Evolutionary conservation across 768 basidiomycete genomes (phyloP).

Genomic region (Termitomyces bulborhizus): DNA sequence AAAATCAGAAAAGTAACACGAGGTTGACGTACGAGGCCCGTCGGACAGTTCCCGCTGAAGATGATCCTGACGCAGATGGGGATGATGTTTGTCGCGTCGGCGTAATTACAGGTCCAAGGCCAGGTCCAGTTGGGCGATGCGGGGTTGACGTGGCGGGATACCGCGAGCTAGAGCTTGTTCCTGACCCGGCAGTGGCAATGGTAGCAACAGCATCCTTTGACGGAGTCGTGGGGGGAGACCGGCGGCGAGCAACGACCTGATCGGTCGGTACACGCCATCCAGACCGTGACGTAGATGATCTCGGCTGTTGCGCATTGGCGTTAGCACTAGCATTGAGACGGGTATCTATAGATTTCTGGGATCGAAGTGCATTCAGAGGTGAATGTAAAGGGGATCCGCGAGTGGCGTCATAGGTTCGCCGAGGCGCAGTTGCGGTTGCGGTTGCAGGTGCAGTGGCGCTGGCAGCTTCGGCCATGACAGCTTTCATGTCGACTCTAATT

Average conservation of each 20-base stretch:
- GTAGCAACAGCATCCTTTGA: not conserved
- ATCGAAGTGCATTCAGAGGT: not conserved
- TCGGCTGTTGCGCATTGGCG: not conserved
- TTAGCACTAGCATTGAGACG: not conserved
- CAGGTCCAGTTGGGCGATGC: constrained; percentile 21
- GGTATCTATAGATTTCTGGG: constrained; percentile 1
- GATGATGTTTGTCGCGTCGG: constrained; percentile 43
- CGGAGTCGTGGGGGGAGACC: constrained; percentile 8
- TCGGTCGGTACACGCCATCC: constrained; percentile 6
- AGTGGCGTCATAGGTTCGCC: constrained; percentile 2
- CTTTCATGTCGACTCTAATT: constrained; percentile 72
- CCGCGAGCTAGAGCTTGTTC: constrained; percentile 9
- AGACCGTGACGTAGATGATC: constrained; percentile 3
- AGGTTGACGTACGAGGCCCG: constrained; percentile 43
- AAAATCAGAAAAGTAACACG: not conserved
- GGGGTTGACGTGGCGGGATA: constrained; percentile 13
- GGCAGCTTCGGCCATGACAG: constrained; percentile 73
- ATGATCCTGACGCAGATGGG: constrained; percentile 11
- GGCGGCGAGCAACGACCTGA: constrained; percentile 1
- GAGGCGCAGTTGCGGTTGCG: constrained; percentile 1
- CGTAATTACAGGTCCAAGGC: constrained; percentile 59
- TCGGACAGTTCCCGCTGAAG: constrained; percentile 12
- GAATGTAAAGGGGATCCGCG: not conserved
- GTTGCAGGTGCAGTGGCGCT: constrained; percentile 2
- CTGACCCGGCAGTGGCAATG: not conserved